Base-by-base conservation (phyloP, 805 yeast genomes). In the Candida silvicultrix region DNA sequence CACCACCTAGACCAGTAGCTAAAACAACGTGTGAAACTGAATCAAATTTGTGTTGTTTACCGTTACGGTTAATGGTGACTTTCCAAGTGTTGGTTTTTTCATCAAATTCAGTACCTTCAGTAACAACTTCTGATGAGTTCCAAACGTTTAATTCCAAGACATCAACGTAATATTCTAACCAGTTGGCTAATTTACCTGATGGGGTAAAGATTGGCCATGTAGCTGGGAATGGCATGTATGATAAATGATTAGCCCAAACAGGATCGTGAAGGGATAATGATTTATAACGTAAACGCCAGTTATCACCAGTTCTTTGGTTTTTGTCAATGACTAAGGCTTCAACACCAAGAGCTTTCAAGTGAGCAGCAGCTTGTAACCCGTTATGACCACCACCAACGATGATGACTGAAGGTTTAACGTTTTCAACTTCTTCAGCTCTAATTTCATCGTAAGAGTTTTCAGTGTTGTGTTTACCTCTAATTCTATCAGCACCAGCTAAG, bases 341-440 rank as follows among this genome's bases (percentile, higher is more conserved):
- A 35, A 70, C 59, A 10, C 77, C 77, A 62, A 68, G 60, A 7
- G 59, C 57, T 48, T 68, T 68, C 54, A 71, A 57, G 42, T 74
- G 57, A 1, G 76, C 74, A 32, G 75, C 75, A 21, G 63, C 53
- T 32, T 67, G 66, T 28, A 72, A 55, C 4, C 77, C 77, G 48
- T 68, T 66, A 54, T 72, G 77, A 18, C 77, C 77, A 46, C 73
- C 77, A 39, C 77, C 77, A 41, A 72, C 70, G 49, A 72, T 60
- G 36, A 72, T 57, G 19, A 70, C 75, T 16, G 65, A 44, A 5
- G 76, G 76, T 50, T 68, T 65, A 41, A 64, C 62, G 4, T 53
- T 52, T 2, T 55, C 64, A 16, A 28, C 9, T 28, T 28, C 31
- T 4, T 28, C 12, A 7, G 7, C 14, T 28, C 31, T 28, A 7